Evolutionary conservation across 2,329 filamentous ascomycete genomes (phyloP).

Genomic region (Aureobasidium zeae): DNA sequence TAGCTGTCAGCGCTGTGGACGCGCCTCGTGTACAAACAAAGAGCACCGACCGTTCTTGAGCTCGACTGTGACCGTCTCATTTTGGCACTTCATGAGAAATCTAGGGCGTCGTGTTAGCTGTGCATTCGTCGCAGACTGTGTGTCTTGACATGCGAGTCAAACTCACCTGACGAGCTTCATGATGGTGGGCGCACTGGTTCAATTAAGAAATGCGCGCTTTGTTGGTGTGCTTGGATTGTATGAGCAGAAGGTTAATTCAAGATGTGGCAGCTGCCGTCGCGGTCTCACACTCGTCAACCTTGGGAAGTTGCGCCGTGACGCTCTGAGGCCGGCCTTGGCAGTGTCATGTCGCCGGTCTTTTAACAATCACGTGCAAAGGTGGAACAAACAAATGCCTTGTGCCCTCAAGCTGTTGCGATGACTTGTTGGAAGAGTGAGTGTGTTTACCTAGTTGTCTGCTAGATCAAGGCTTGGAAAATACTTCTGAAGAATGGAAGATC

Average conservation of each 20-base stretch:
- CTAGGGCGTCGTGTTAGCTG: conserved; percentile 40
- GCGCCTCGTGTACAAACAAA: background rate
- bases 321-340: conserved; percentile 2
- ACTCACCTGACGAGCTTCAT: conserved; percentile 97
- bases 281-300: background rate
- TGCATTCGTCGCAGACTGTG: conserved; percentile 37
- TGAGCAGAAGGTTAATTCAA: background rate
- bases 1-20: background rate
- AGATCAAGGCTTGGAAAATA: too few species aligned
- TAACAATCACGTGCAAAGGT: conserved; percentile 10
- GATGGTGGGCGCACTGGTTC: conserved; percentile 46
- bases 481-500: too few species aligned
- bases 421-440: too few species aligned
- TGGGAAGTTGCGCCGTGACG: conserved; percentile 6
- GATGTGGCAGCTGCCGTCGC: background rate
- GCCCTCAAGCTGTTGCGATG: too few species aligned
- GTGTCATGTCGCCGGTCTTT: background rate
- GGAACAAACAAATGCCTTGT: too few species aligned
- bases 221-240: background rate
- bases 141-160: conserved; percentile 20
- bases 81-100: conserved; percentile 98
- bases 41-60: conserved; percentile 75
- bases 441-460: too few species aligned
- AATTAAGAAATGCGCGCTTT: conserved; percentile 6
- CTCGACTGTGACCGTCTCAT: conserved; percentile 97